Conservation (phyloP, 305 asterid species). For the Rubia peregrina region DNA sequence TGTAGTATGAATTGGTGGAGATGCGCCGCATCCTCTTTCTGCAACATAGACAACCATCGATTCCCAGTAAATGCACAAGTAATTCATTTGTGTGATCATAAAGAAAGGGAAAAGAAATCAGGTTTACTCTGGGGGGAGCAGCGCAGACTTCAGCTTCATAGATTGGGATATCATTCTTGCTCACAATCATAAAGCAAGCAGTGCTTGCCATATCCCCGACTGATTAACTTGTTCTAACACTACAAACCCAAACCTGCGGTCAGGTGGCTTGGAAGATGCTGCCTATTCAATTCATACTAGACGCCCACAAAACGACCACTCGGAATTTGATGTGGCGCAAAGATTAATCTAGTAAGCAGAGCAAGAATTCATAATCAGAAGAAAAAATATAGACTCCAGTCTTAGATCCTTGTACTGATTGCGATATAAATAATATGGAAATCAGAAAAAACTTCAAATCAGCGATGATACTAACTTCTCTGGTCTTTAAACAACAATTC, state of each 20-base stretch:
- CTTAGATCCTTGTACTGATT: too few species aligned
- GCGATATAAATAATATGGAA: too few species aligned
- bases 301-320: too few species aligned
- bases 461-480: too few species aligned
- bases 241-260: not conserved
- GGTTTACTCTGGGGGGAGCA: slow-evolving; percentile 4
- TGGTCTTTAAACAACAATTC: too few species aligned
- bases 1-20: slow-evolving; percentile 90
- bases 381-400: too few species aligned
- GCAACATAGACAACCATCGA: not conserved
- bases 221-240: not conserved
- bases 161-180: slow-evolving; percentile 6
- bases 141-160: slow-evolving; percentile 4
- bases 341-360: too few species aligned
- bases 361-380: too few species aligned
- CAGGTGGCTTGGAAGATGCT: too few species aligned
- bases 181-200: slow-evolving; percentile 4
- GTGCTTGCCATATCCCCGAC: not conserved
- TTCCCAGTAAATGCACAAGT: not conserved
- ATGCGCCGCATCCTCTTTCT: slow-evolving; percentile 98
- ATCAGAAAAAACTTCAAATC: too few species aligned
- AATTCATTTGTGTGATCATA: not conserved
- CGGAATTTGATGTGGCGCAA: too few species aligned
- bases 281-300: too few species aligned
- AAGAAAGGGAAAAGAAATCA: not conserved